These are phyloP conservation scores for Pichia kudriavzevii DNA, from an alignment of 1,139 yeast species.

Conservation along the genomic window DNA sequence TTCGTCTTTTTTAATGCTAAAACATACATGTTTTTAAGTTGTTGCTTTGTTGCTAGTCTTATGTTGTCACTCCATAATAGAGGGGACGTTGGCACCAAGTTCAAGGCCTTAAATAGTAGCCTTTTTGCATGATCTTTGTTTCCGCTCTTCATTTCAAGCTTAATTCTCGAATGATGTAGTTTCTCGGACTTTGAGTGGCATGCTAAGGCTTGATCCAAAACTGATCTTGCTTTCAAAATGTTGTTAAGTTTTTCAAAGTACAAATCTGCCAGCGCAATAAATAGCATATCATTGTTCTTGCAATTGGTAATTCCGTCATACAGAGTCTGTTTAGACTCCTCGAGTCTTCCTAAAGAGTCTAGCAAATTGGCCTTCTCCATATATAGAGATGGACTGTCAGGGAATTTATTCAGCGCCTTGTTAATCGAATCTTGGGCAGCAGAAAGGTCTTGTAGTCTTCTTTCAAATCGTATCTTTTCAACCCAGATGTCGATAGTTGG, in stretches of 20 bases:
- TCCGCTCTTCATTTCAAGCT: constrained; percentile 45
- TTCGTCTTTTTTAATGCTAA: constrained; percentile 67
- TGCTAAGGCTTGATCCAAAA: constrained; percentile 60
- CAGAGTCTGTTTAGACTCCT: constrained; percentile 42
- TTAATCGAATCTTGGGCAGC: constrained; percentile 36
- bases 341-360: constrained; percentile 25
- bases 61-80: constrained; percentile 52
- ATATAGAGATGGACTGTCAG: constrained; percentile 43
- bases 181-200: constrained; percentile 41
- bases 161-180: constrained; percentile 53
- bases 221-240: constrained; percentile 59
- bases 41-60: constrained; percentile 43
- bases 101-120: constrained; percentile 53
- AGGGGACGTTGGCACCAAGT: constrained; percentile 52
- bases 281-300: constrained; percentile 39
- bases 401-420: constrained; percentile 41
- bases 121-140: constrained; percentile 49
- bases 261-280: constrained; percentile 48
- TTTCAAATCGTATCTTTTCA: constrained; percentile 51
- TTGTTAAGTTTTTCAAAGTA: constrained; percentile 39
- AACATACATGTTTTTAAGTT: constrained; percentile 55
- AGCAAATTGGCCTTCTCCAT: constrained; percentile 55
- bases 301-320: constrained; percentile 43
- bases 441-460: constrained; percentile 32
- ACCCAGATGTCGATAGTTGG: constrained; percentile 49